phyloP scores from a whole-genome alignment of 352 stramenopile genomes.

The Elongisporangium prolatum region DNA sequence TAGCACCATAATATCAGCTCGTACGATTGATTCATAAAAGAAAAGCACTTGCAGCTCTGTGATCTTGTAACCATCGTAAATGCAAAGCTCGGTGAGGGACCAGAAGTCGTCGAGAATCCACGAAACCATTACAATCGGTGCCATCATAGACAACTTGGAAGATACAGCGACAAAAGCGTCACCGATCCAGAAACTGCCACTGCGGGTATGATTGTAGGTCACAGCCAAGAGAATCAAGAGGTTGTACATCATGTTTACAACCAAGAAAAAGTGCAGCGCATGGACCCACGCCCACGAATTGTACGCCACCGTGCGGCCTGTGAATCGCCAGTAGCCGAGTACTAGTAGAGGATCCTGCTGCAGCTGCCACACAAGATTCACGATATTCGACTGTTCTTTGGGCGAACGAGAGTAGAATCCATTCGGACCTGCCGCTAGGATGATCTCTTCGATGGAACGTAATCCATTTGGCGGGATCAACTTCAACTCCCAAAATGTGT shows the following conservation, averaged over 20 bases:
- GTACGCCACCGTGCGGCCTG: slow-evolving; percentile 4
- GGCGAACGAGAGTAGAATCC: slow-evolving; percentile 25
- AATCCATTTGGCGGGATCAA: slow-evolving; percentile 1
- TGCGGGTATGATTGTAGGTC: slow-evolving; percentile 23
- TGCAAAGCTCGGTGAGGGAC: slow-evolving; percentile 33
- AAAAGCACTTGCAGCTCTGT: slow-evolving; percentile 6
- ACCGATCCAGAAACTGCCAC: slow-evolving; percentile 37
- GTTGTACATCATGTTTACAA: slow-evolving; percentile 28
- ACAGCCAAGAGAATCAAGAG: slow-evolving; percentile 32
- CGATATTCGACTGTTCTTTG: slow-evolving; percentile 32
- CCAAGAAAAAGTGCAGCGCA: slow-evolving; percentile 38
- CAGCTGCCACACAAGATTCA: slow-evolving; percentile 19
- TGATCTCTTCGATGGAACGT: slow-evolving; percentile 7
- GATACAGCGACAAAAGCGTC: slow-evolving; percentile 45
- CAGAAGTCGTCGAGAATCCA: slow-evolving; percentile 46
- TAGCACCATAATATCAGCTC: slow-evolving; percentile 34
- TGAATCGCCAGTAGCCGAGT: slow-evolving; percentile 16
- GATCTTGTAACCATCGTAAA: slow-evolving; percentile 13
- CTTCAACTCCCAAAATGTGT: slow-evolving; percentile 19
- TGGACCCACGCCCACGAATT: slow-evolving; percentile 53
- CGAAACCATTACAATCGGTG: slow-evolving; percentile 24
- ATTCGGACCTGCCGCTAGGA: slow-evolving; percentile 24
- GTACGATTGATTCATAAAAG: slow-evolving; percentile 20
- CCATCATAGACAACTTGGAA: slow-evolving; percentile 24
- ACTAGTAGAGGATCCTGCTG: slow-evolving; percentile 8